phyloP scores from a whole-genome alignment of 371 early-diverging fungal species.

The Mucor sp. region DNA sequence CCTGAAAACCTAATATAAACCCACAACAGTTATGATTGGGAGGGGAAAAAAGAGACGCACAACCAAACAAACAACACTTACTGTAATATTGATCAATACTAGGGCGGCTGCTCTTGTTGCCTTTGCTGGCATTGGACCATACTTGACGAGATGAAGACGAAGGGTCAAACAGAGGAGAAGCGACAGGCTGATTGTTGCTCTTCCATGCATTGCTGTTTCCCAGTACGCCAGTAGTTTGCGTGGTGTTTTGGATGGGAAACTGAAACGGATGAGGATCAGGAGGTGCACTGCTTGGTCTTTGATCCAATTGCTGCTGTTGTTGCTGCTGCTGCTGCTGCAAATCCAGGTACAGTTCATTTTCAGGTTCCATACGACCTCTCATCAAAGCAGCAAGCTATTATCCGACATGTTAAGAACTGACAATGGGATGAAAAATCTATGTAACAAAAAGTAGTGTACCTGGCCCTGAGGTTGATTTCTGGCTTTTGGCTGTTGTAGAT shows the following conservation, averaged over 20 bases:
- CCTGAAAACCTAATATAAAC: background rate
- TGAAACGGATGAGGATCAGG: constrained; percentile 27
- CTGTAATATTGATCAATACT: constrained; percentile 11
- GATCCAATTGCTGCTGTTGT: constrained; percentile 23
- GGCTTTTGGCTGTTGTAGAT: constrained; percentile 30
- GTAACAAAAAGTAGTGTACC: too few species aligned
- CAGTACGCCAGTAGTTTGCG: background rate
- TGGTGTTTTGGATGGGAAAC: background rate
- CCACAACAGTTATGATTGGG: background rate
- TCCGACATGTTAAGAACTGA: background rate
- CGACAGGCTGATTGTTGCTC: constrained; percentile 8
- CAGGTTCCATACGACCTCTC: constrained; percentile 25
- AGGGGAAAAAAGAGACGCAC: background rate
- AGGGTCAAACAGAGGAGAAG: constrained; percentile 21
- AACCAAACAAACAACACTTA: background rate
- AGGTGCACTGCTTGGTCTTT: constrained; percentile 28
- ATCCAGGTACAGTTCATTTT: constrained; percentile 21
- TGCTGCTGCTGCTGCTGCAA: constrained; percentile 20
- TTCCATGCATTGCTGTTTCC: constrained; percentile 8
- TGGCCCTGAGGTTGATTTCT: constrained; percentile 31
- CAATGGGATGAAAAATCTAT: background rate
- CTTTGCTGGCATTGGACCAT: constrained; percentile 9
- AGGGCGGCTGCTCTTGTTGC: background rate
- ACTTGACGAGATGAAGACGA: constrained; percentile 25
- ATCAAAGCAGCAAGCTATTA: constrained; percentile 30